Conservation (phyloP, 129 eudicot genomes). For the Lactuca sativa region DNA sequence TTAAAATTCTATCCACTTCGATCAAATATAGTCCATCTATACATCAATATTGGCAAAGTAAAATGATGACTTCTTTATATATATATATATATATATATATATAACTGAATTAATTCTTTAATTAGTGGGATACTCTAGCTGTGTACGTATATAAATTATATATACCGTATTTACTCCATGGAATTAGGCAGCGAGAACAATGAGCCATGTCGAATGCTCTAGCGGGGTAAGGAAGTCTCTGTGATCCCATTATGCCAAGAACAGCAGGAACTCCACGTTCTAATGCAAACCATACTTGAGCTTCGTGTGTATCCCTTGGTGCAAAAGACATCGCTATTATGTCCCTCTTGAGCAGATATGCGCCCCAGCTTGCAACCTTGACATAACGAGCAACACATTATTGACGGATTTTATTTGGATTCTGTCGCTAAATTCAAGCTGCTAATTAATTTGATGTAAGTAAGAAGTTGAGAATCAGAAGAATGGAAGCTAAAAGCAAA, state of each 20-base stretch:
- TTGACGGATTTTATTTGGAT: neutral
- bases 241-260: constrained; percentile 85
- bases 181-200: constrained; percentile 94
- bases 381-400: constrained; percentile 5
- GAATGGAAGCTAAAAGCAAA: neutral
- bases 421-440: neutral
- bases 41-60: constrained; percentile 10
- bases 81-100: no score
- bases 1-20: constrained; percentile 85
- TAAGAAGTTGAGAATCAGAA: neutral
- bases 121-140: neutral
- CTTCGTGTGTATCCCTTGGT: constrained; percentile 98
- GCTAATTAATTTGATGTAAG: neutral
- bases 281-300: constrained; percentile 95
- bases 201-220: constrained; percentile 99
- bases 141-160: no score
- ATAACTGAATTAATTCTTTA: no score
- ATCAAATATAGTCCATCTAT: constrained; percentile 80
- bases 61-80: neutral
- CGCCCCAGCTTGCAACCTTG: constrained; percentile 99
- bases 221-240: constrained; percentile 88
- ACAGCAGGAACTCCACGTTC: constrained; percentile 98
- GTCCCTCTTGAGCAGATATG: constrained; percentile 84
- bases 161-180: constrained; percentile 71
- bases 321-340: constrained; percentile 95